Percentiles rank a stretch among this genome's conserved stretches.
Conservation (phyloP, 495 filamentous ascomycete genomes). For the Neurospora sp. region DNA sequence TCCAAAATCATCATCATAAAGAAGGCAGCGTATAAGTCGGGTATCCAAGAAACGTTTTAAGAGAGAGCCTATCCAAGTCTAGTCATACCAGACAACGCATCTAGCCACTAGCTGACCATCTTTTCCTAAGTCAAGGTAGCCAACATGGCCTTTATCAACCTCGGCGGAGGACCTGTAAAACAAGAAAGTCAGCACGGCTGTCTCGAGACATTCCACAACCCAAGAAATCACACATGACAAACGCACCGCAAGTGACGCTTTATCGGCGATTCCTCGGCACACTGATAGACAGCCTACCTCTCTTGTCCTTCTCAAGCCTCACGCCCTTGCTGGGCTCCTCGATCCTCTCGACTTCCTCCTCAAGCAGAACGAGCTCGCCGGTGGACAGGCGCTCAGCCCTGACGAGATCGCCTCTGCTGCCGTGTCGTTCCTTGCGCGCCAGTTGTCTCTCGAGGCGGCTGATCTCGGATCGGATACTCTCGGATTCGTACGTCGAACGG, state of each 20-base stretch:
- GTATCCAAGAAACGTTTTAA: neutral
- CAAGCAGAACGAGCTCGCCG: constrained; percentile 43
- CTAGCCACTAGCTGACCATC: neutral
- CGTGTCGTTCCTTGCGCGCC: constrained; percentile 16
- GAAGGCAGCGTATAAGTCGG: neutral
- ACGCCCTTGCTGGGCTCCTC: constrained; percentile 45
- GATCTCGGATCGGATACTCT: constrained; percentile 33
- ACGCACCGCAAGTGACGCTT: constrained; percentile 22
- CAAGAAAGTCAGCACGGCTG: constrained; percentile 12
- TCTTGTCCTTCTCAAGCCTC: constrained; percentile 70
- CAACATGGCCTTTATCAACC: constrained; percentile 62
- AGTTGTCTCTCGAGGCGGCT: constrained; percentile 25
- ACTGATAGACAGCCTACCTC: constrained; percentile 71
- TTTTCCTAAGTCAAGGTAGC: constrained; percentile 55
- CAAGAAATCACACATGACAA: constrained; percentile 9
- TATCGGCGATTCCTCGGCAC: constrained; percentile 44
- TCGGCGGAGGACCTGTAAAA: constrained; percentile 42
- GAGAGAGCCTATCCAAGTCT: neutral
- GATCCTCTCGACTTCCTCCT: constrained; percentile 44
- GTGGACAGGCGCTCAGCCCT: constrained; percentile 35
- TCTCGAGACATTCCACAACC: neutral
- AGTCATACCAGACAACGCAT: neutral
- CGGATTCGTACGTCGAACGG: constrained; percentile 9
- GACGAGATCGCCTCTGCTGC: constrained; percentile 29
- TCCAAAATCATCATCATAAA: neutral